Evolutionary conservation across 495 filamentous ascomycete species (phyloP).

Genomic region (Trichoderma asperelloides): DNA sequence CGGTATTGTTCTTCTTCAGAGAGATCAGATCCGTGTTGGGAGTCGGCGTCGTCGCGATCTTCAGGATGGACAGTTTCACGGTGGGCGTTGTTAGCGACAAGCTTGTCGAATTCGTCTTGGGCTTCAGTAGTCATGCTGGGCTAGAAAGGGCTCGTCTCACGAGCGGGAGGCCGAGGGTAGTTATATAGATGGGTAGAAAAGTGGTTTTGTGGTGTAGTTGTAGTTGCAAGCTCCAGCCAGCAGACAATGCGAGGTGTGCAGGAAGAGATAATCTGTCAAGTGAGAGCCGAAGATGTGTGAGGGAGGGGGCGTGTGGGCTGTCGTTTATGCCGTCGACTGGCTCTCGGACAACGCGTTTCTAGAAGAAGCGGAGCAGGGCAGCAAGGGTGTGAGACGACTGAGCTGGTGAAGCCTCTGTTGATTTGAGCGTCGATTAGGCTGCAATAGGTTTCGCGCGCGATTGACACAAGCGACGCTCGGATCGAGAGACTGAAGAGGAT

Average conservation of each 20-base stretch:
- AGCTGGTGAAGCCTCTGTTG: not conserved
- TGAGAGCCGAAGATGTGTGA: not conserved
- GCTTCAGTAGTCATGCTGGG: slow-evolving; percentile 54
- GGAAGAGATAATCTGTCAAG: not conserved
- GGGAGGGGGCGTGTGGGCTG: slow-evolving; percentile 2
- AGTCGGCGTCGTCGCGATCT: slow-evolving; percentile 43
- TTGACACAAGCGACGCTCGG: not conserved
- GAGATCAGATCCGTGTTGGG: slow-evolving; percentile 33
- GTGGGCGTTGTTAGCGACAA: slow-evolving; percentile 50
- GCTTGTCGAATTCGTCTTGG: slow-evolving; percentile 76
- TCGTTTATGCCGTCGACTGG: not conserved
- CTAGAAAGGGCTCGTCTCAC: not conserved
- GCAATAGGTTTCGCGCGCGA: not conserved
- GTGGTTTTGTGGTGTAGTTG: not conserved
- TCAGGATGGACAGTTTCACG: slow-evolving; percentile 41
- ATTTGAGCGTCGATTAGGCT: not conserved
- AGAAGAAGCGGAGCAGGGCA: slow-evolving; percentile 1
- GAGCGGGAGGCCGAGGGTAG: not conserved
- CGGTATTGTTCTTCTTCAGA: slow-evolving; percentile 50
- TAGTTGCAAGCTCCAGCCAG: not conserved
- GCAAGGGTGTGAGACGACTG: not conserved
- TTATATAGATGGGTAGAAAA: slow-evolving; percentile 3
- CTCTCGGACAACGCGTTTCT: slow-evolving; percentile 2
- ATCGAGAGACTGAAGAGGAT: not conserved
- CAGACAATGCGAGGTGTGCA: not conserved